Conservation (phyloP, 768 basidiomycete genomes). For the Suillus cothurnatus region DNA sequence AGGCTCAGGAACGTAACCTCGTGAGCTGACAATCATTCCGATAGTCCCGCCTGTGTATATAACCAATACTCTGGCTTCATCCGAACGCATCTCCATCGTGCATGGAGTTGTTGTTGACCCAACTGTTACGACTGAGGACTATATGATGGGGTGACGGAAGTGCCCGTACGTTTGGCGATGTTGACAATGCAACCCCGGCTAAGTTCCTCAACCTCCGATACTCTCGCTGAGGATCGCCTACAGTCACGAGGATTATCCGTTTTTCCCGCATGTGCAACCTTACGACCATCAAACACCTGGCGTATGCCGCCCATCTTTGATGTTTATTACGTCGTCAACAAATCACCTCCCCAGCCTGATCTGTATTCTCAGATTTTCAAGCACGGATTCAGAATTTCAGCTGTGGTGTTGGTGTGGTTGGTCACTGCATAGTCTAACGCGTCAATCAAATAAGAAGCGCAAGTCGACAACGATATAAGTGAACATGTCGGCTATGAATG, state of each 20-base stretch:
- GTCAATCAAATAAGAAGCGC: no score
- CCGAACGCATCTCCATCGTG: slow-evolving; percentile 53
- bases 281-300: not conserved
- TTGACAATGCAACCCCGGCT: not conserved
- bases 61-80: slow-evolving; percentile 82
- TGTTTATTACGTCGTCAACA: no score
- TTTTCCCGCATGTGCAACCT: not conserved
- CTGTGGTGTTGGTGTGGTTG: no score
- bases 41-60: slow-evolving; percentile 93
- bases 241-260: not conserved
- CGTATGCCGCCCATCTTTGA: not conserved
- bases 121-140: not conserved
- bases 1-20: slow-evolving; percentile 84
- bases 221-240: not conserved
- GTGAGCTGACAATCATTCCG: slow-evolving; percentile 78
- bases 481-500: no score
- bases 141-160: not conserved
- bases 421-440: no score
- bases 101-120: not conserved
- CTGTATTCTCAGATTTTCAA: no score
- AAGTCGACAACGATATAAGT: no score
- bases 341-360: no score
- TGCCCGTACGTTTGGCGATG: not conserved
- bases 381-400: no score
- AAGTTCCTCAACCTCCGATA: not conserved